Evolutionary conservation across 169 alveolate genomes (phyloP), one percentile per base, ranked within the genome.

Genomic region (Cryptosporidium viatorum): DNA sequence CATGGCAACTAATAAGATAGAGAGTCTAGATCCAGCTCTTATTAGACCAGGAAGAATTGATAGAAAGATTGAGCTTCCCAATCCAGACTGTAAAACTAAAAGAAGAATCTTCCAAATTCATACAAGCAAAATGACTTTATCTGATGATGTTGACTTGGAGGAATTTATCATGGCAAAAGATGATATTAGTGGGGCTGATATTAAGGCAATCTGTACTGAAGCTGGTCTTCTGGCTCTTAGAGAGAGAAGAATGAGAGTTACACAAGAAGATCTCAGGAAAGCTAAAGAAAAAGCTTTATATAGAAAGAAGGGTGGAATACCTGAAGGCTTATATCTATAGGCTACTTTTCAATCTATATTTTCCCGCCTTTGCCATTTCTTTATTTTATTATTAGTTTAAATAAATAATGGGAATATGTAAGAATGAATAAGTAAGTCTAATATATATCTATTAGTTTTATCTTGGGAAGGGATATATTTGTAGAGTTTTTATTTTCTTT

Each of bases 1-100:
- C 92, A 94, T 98, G 97, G 99, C 99, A 7, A 98, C 99, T 0
- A 98, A 98, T 95, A 95, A 98, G 89, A 98, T 98, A 33, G 99
- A 98, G 84, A 92, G 98, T 1, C 95, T 98, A 35, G 99, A 98
- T 86, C 99, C 99, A 12, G 99, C 99, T 29, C 94, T 98, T 84
- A 98, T 98, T 59, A 94, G 99, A 65, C 99, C 99, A 2, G 99
- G 99, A 48, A 95, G 99, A 85, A 98, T 99, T 86, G 99, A 99
- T 93, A 96, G 99, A 84, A 99, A 99, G 95, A 99, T 99, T 48
- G 98, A 98, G 87, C 96, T 99, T 86, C 99, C 99, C 16, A 93
- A 96, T 48, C 99, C 99, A 14, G 99, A 98, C 91, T 94, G 96
- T 55, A 96, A 96, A 93, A 98, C 99, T 51, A 97, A 98, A 94